Conservation (phyloP, 2,329 filamentous ascomycete genomes). For the Alternaria dauci region DNA sequence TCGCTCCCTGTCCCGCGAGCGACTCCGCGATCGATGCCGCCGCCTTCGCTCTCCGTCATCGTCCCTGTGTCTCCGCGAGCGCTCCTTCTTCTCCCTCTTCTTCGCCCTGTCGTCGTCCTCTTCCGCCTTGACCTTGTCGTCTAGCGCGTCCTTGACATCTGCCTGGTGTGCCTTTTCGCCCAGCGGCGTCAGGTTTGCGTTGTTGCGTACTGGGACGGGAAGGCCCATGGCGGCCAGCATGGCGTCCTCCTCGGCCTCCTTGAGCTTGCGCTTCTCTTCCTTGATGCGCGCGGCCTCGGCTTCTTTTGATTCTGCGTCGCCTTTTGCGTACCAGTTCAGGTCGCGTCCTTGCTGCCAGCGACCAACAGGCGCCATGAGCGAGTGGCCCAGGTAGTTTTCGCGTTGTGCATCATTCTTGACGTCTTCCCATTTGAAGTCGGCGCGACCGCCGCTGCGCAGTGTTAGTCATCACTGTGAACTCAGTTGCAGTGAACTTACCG, state of each 20-base stretch:
- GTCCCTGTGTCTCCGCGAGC: conserved; percentile 36
- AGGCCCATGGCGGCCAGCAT: conserved; percentile 84
- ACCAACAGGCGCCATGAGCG: conserved; percentile 88
- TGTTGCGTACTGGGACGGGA: conserved; percentile 71
- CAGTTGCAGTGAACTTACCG: conserved; percentile 59
- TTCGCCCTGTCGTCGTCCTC: conserved; percentile 31
- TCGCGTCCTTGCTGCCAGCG: conserved; percentile 87
- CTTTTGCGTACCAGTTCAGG: conserved; percentile 70
- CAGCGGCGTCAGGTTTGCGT: conserved; percentile 70
- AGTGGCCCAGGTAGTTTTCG: conserved; percentile 91
- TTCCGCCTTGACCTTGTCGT: conserved; percentile 56
- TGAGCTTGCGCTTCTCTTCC: conserved; percentile 82
- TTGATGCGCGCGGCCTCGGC: conserved; percentile 63
- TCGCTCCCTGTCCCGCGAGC: conserved; percentile 39
- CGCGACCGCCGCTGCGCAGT: conserved; percentile 73
- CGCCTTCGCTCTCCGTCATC: conserved; percentile 35
- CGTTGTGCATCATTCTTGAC: conserved; percentile 87
- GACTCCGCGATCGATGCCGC: conserved; percentile 38
- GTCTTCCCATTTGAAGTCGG: conserved; percentile 96
- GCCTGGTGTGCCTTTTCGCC: conserved; percentile 60
- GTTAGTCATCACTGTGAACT: conserved; percentile 8
- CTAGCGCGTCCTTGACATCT: conserved; percentile 65
- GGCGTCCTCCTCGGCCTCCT: conserved; percentile 92
- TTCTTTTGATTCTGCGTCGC: conserved; percentile 64
- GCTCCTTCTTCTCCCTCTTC: conserved; percentile 35